Percentiles rank a stretch among this genome's conserved stretches.
These are phyloP conservation scores for Arachnomyces sp. DNA, from an alignment of 2,329 filamentous ascomycete genomes.

Conservation along the genomic window DNA sequence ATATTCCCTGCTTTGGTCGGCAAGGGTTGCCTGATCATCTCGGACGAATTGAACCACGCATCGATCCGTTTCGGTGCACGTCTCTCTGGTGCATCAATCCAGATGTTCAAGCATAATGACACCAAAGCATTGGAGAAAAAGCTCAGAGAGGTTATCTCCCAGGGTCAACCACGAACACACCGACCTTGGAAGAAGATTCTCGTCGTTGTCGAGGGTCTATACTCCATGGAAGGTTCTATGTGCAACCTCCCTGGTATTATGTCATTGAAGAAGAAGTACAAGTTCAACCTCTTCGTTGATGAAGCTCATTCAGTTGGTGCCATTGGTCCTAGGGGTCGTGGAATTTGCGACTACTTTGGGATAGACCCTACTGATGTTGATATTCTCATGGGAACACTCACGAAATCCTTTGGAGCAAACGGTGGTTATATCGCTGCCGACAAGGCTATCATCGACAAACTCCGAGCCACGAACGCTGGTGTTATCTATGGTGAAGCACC, in stretches of 20 bases:
- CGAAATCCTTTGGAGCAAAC: slow-evolving; percentile 97
- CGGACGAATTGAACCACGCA: slow-evolving; percentile 94
- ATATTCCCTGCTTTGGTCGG: slow-evolving; percentile 86
- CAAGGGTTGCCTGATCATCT: slow-evolving; percentile 90
- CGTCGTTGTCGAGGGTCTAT: slow-evolving; percentile 90
- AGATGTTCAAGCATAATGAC: slow-evolving; percentile 97
- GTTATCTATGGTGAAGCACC: slow-evolving; percentile 83
- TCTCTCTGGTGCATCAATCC: slow-evolving; percentile 88
- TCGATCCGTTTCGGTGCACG: slow-evolving; percentile 94
- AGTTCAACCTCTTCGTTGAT: slow-evolving; percentile 91
- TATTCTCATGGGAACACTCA: slow-evolving; percentile 95
- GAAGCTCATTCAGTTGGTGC: slow-evolving; percentile 95
- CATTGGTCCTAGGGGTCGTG: slow-evolving; percentile 76
- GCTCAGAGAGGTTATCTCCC: slow-evolving; percentile 85
- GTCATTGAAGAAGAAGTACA: slow-evolving; percentile 86
- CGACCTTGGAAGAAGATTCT: slow-evolving; percentile 99
- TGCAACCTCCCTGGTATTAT: slow-evolving; percentile 90
- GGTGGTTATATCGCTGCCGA: slow-evolving; percentile 90
- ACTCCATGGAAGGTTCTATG: slow-evolving; percentile 99
- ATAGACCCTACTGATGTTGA: slow-evolving; percentile 83
- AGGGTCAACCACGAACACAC: slow-evolving; percentile 96
- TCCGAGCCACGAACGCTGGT: slow-evolving; percentile 75
- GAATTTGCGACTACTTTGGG: slow-evolving; percentile 95
- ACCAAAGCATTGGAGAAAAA: slow-evolving; percentile 78
- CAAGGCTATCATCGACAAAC: slow-evolving; percentile 85